Percentiles rank a stretch among this genome's conserved stretches.
phyloP scores from a whole-genome alignment of 2,329 filamentous ascomycete genomes.

The Hymenoscyphus infarciens region DNA sequence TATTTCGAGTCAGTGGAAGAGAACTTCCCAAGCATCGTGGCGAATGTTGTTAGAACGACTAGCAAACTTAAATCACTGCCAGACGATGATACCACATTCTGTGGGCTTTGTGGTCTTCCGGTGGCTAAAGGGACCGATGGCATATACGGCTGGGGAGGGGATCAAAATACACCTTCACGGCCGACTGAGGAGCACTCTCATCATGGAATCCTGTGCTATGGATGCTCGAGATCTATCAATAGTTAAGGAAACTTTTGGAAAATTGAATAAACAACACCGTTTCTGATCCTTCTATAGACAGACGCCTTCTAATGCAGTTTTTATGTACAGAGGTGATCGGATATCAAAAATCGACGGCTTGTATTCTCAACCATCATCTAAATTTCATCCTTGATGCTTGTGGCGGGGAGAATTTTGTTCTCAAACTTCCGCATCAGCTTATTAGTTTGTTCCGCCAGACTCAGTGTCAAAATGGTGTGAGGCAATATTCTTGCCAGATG shows the following conservation, averaged over 20 bases:
- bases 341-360: conserved; percentile 12
- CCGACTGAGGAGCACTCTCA: conserved; percentile 30
- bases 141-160: conserved; percentile 56
- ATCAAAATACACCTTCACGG: conserved; percentile 43
- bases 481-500: conserved; percentile 92
- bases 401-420: conserved; percentile 45
- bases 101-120: conserved; percentile 67
- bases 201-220: conserved; percentile 59
- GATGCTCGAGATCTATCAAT: conserved; percentile 63
- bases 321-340: conserved; percentile 24
- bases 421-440: conserved; percentile 84
- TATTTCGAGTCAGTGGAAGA: conserved; percentile 86
- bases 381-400: conserved; percentile 32
- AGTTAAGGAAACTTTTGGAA: conserved; percentile 39
- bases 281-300: conserved; percentile 8
- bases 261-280: neutral
- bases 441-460: conserved; percentile 93
- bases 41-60: conserved; percentile 92
- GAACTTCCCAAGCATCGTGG: conserved; percentile 85
- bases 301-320: conserved; percentile 22
- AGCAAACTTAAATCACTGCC: conserved; percentile 64
- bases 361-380: conserved; percentile 14
- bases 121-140: conserved; percentile 61
- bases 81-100: conserved; percentile 40
- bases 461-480: conserved; percentile 91